Evolutionary conservation across 78 protist genomes (phyloP), one percentile per base, ranked within the genome.

Genomic region (Thecamonas trahens): DNA sequence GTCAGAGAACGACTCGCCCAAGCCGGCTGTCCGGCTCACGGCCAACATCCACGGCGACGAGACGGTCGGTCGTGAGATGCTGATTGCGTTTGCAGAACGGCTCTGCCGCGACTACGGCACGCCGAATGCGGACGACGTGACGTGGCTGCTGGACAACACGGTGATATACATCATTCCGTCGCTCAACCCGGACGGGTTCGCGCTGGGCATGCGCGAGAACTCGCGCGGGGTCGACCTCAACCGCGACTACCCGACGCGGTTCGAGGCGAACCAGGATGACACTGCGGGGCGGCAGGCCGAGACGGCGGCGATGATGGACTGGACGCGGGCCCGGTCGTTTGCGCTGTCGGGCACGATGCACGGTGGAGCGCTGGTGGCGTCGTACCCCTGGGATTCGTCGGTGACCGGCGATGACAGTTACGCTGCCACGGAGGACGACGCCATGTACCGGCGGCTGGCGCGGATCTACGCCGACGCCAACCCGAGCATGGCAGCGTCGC

Each of bases 21-120:
- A 53, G 59, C 59, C 59, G 32, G 6, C 22, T 3, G 59, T 53
- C n/a, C 35, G 6, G 32, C 34, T 53, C 6, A 7, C 3, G 44
- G 81, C 73, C 54, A 87, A 87, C 77, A 87, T 87, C 86, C 93
- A 87, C 76, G 93, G 93, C 32, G 85, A 87, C 67, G 93, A 87
- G 49, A 69, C 69, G 0, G 77, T 79, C 26, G 85, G 86, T 18
- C 52, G 88, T 37, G 74, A 78, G 60, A 47, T 82, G 49, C 32
- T 87, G 29, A 20, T 72, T 14, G 17, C 28, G 20, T 14, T 2
- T n/a, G 22, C 20, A 8, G 35, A 18, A 5, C 20, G 29, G 45
- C 52, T 47, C 15, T 39, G 20, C 50, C 2, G 5, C 49, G 20
- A 62, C 26, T 37, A 6, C 11, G 8, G 1, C 15, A 62, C 45